Evolutionary conservation across 1,284 basidiomycete species (phyloP), one percentile per base, ranked within the genome.

Genomic region (Sparassis latifolia): DNA sequence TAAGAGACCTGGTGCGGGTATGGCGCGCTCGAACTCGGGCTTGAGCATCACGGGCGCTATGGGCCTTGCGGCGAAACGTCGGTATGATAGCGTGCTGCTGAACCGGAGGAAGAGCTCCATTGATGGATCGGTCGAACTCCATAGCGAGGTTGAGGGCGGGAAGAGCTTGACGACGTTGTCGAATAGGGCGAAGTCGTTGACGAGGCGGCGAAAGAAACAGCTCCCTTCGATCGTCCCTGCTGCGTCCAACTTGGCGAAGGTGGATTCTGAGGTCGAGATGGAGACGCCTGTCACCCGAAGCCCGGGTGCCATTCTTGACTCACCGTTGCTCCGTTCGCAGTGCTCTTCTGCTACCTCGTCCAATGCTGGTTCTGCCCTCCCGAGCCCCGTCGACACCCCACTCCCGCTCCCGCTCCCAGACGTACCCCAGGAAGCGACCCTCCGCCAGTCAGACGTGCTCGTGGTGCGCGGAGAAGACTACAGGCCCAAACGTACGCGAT

Each of bases 71-170:
- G 76, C 83, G 37, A 81, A 74, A 65, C 78, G 75, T 58, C 75
- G 77, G 58, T 80, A 84, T 55, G 84, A 87, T 62, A 88, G 82
- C 50, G 76, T 86, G 27, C 73, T 83, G 31, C 76, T 84, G 43
- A 74, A 76, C 30, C 69, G 82, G 48, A 72, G 77, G 52, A 78
- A 69, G 61, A 75, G 75, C 55, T 67, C 73, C 35, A 40, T 72
- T 12, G 64, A 67, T 31, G 59, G 56, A 35, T 44, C 51, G 27
- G 43, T 51, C 3, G 58, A 62, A 10, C 40, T 55, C 12, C 54
- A 43, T 42, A 33, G 47, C 45, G 54, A 51, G 33, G 38, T 40
- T 1, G 58, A 59, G 33, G 40, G 38, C 10, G 35, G n/a, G 12
- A 58, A 51, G 50, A 41, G 40, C 10, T 45, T 46, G 38, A 44